Evolutionary conservation across 108 stramenopile species (phyloP).

Genomic region (Cyclotella distinguenda): DNA sequence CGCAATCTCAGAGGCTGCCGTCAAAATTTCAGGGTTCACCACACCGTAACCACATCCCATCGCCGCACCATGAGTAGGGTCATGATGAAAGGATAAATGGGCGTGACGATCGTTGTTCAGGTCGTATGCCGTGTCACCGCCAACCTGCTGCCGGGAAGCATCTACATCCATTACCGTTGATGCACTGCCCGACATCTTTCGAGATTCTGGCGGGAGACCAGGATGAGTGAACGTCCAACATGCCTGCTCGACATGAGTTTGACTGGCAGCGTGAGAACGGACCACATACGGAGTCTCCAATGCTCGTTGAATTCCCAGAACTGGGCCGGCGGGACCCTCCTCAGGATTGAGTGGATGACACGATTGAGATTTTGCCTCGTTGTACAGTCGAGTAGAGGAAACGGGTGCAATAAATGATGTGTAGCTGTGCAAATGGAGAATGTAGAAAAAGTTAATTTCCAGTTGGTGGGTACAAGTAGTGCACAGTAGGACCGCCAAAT

Average conservation of each 20-base stretch:
- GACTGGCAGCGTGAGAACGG: conserved; percentile 87
- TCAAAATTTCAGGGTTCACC: conserved; percentile 48
- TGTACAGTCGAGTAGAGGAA: conserved; percentile 84
- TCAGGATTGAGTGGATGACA: conserved; percentile 39
- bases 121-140: conserved; percentile 25
- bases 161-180: conserved; percentile 14
- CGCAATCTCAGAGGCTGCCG: conserved; percentile 6
- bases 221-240: conserved; percentile 93
- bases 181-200: background rate
- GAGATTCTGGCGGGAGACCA: conserved; percentile 1
- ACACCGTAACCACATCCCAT: conserved; percentile 70
- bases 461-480: conserved; percentile 48
- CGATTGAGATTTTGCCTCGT: conserved; percentile 74
- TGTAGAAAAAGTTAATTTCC: background rate
- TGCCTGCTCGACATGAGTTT: conserved; percentile 74
- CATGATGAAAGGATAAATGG: conserved; percentile 59
- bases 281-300: conserved; percentile 99
- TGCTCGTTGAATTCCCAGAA: conserved; percentile 65
- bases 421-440: conserved; percentile 46
- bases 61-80: conserved; percentile 51
- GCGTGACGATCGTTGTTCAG: conserved; percentile 43
- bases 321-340: conserved; percentile 54
- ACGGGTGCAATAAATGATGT: conserved; percentile 92
- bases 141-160: background rate
- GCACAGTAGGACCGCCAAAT: background rate